These are phyloP conservation scores for Ceratobasidium sp. DNA, from an alignment of 1,284 basidiomycete genomes.

Conservation along the genomic window DNA sequence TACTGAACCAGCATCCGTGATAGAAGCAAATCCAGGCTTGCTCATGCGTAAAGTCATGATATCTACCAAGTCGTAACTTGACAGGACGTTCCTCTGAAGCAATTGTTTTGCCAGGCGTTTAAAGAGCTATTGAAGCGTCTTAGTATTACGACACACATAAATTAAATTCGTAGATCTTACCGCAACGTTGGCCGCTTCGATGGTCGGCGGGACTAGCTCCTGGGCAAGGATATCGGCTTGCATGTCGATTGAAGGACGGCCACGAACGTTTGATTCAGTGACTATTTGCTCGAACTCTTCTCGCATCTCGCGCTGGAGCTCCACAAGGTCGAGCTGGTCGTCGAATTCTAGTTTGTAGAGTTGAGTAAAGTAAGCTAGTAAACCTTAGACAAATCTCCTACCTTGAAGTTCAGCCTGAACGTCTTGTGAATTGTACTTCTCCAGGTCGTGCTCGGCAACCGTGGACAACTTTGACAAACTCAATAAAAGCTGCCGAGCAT, in stretches of 20 bases:
- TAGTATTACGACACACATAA: background rate
- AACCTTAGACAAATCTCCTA: conserved; percentile 44
- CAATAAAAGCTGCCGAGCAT: conserved; percentile 86
- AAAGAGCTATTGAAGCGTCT: conserved; percentile 65
- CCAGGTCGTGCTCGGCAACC: conserved; percentile 72
- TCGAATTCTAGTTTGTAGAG: conserved; percentile 69
- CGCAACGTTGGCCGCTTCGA: conserved; percentile 33
- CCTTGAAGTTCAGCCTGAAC: conserved; percentile 19
- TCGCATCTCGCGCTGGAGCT: conserved; percentile 74
- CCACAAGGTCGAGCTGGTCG: conserved; percentile 79
- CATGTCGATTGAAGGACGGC: conserved; percentile 66
- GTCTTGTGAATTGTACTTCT: conserved; percentile 53
- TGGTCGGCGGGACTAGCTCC: conserved; percentile 60
- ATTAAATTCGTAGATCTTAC: conserved; percentile 2
- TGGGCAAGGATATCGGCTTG: conserved; percentile 68
- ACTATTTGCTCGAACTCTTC: conserved; percentile 67
- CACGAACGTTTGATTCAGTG: conserved; percentile 63
- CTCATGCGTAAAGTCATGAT: conserved; percentile 66
- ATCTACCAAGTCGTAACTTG: conserved; percentile 78
- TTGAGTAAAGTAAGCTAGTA: conserved; percentile 64
- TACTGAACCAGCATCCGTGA: conserved; percentile 45
- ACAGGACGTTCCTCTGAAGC: conserved; percentile 76
- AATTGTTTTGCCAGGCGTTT: conserved; percentile 63
- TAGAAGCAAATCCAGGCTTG: conserved; percentile 57
- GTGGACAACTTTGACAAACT: conserved; percentile 92